phyloP scores from a whole-genome alignment of 2,329 filamentous ascomycete genomes.

The Sarocladiaceae sp. region DNA sequence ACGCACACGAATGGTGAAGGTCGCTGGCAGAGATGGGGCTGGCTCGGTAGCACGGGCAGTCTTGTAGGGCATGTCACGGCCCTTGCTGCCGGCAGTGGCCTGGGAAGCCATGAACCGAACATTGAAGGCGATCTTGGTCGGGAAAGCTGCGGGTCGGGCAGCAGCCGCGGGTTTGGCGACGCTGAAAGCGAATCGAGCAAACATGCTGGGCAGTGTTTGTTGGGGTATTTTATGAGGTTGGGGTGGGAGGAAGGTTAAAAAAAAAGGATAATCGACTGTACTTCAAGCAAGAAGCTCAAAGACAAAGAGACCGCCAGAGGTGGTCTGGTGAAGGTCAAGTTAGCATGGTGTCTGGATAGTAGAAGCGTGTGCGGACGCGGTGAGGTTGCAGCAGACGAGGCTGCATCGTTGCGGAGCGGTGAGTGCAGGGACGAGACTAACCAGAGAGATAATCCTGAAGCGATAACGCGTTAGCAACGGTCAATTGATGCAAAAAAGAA shows the following conservation, averaged over 20 bases:
- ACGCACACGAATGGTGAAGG: constrained; percentile 84
- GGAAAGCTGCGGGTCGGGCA: constrained; percentile 34
- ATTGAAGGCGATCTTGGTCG: constrained; percentile 33
- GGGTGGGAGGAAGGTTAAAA: constrained; percentile 1
- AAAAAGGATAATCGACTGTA: constrained; percentile 17
- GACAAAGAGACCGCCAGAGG: constrained; percentile 34
- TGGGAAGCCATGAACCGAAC: constrained; percentile 25
- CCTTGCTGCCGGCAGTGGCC: constrained; percentile 57
- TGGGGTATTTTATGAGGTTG: constrained; percentile 5
- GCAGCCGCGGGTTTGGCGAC: constrained; percentile 48
- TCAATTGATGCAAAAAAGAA: constrained; percentile 13
- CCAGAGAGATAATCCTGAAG: constrained; percentile 70
- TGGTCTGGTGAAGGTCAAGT: constrained; percentile 26
- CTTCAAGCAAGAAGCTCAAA: constrained; percentile 17
- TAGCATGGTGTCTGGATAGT: constrained; percentile 15
- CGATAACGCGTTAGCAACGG: constrained; percentile 34
- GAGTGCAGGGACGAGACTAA: constrained; percentile 36
- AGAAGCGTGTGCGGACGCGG: not conserved
- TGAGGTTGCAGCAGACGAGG: not conserved
- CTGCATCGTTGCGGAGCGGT: constrained; percentile 24
- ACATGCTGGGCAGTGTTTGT: constrained; percentile 40
- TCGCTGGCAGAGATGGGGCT: constrained; percentile 57
- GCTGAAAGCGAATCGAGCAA: constrained; percentile 48
- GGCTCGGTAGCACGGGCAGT: constrained; percentile 56
- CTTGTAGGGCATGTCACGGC: constrained; percentile 58